Evolutionary conservation across 2,329 filamentous ascomycete species (phyloP).

Genomic region (Aspergillus sp.): DNA sequence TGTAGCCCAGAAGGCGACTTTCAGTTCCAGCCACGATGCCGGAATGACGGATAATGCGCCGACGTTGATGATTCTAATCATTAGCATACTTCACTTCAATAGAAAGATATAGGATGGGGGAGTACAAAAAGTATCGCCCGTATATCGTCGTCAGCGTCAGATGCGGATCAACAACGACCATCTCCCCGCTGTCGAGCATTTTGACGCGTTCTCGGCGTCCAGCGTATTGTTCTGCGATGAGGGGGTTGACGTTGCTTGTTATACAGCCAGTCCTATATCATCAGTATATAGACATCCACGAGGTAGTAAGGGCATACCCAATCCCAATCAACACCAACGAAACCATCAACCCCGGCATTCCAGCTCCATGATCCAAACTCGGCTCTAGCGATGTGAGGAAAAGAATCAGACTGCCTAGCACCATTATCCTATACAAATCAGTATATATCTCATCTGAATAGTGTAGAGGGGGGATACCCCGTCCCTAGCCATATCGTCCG

Average conservation of each 20-base stretch:
- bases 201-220: conserved; percentile 35
- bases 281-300: no score
- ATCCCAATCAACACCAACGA: conserved; percentile 54
- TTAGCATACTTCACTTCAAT: neutral
- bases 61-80: neutral
- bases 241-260: conserved; percentile 52
- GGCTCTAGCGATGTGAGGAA: conserved; percentile 42
- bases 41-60: neutral
- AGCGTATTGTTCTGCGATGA: conserved; percentile 56
- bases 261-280: conserved; percentile 53
- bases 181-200: conserved; percentile 32
- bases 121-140: neutral
- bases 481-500: conserved; percentile 36
- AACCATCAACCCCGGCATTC: conserved; percentile 40
- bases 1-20: neutral
- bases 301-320: no score
- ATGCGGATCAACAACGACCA: neutral
- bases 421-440: conserved; percentile 39
- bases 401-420: conserved; percentile 45
- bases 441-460: conserved; percentile 28
- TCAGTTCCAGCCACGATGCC: neutral
- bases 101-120: neutral
- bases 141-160: conserved; percentile 24
- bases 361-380: conserved; percentile 36
- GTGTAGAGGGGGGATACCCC: conserved; percentile 16